Evolutionary conservation across 257 asterid species (phyloP), one percentile per base, ranked within the genome.

Genomic region (Ehretia macrophylla): DNA sequence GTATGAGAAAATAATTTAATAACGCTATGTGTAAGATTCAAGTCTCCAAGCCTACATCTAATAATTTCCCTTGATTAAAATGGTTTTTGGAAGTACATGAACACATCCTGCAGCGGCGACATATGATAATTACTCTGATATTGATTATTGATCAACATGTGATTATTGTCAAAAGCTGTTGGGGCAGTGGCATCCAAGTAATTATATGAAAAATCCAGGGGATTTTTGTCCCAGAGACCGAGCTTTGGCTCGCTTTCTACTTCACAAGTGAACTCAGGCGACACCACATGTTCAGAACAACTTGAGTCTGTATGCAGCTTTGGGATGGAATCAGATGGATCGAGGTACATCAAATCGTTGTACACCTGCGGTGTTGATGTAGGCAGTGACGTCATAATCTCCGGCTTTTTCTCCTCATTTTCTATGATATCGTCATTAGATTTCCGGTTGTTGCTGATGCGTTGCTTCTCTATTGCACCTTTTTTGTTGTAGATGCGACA

Each of bases 251-350:
- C 83, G 76, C 95, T 89, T 75, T 89, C 90, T 12, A 86, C 97
- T 79, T 89, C 95, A 18, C 68, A 52, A 32, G 75, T 58, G 56
- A 78, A 78, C 32, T 74, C 84, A 53, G 95, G 94, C 68, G 96
- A 85, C 32, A 78, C 79, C 65, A 82, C 93, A 64, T 83, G 94
- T 72, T 88, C 96, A 19, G 96, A 88, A 67, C 86, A 77, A 75
- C 94, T 86, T 10, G 96, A 88, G 58, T 83, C 92, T 14, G 96
- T 75, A 77, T 81, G 94, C 54, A 85, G 82, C 77, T 76, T 81
- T 1, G 93, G 93, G 64, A 88, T 64, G 32, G 96, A 83, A 50
- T 86, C 97, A 6, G 97, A 72, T 5, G 88, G 72, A 59, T 79
- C 89, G 47, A 85, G 69, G 76, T 77, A 79, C 79, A 69, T 22